Conservation (phyloP, 2,329 filamentous ascomycete species). For the Aphanoascus verrucosus region DNA sequence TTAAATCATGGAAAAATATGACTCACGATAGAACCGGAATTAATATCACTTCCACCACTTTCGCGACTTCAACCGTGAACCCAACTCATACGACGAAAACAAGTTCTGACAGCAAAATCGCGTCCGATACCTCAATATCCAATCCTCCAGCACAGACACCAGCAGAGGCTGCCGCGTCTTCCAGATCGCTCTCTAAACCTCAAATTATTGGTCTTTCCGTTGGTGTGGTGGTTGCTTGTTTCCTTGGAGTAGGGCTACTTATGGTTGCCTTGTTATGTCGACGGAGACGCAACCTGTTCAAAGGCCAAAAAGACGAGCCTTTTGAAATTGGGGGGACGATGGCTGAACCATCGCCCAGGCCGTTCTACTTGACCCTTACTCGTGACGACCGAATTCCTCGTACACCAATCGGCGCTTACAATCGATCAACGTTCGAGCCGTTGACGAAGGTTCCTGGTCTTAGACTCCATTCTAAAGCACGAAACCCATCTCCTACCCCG, state of each 20-base stretch:
- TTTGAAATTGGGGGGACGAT: slow-evolving; percentile 34
- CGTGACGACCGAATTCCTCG: neutral
- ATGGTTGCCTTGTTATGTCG: slow-evolving; percentile 24
- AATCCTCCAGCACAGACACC: neutral
- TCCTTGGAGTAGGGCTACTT: slow-evolving; percentile 38
- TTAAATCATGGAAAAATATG: slow-evolving; percentile 1
- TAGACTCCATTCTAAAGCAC: neutral
- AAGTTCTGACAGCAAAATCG: neutral
- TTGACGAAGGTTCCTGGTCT: slow-evolving; percentile 1
- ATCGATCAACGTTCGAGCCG: slow-evolving; percentile 8
- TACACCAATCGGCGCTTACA: slow-evolving; percentile 16
- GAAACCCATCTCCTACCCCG: neutral
- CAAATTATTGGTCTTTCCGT: slow-evolving; percentile 48
- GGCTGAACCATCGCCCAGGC: slow-evolving; percentile 24
- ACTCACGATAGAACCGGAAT: neutral
- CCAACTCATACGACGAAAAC: neutral
- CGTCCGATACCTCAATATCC: slow-evolving; percentile 1
- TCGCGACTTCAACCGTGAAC: neutral
- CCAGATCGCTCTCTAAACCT: neutral
- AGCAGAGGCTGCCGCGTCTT: neutral
- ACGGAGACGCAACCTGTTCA: slow-evolving; percentile 21
- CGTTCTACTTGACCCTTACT: slow-evolving; percentile 16
- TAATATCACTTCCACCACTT: neutral
- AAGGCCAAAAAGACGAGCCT: slow-evolving; percentile 19
- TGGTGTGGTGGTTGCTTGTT: slow-evolving; percentile 42